These are phyloP conservation scores for Candida suzukii DNA, from an alignment of 805 yeast genomes.

Conservation along the genomic window DNA sequence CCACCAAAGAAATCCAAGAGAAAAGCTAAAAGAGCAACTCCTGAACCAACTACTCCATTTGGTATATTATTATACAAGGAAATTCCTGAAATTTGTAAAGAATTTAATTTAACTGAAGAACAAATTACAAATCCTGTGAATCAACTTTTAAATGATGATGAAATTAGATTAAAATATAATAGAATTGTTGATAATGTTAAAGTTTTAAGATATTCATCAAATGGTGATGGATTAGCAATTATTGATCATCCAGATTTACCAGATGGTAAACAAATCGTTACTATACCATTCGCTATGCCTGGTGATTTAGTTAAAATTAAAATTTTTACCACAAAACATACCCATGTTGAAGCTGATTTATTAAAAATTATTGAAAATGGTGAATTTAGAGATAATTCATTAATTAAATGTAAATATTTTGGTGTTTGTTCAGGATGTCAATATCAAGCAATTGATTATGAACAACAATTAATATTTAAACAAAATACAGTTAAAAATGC, in stretches of 20 bases:
- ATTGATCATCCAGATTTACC: constrained; percentile 51
- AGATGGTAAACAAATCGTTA: constrained; percentile 47
- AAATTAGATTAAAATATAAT: constrained; percentile 43
- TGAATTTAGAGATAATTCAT: constrained; percentile 40
- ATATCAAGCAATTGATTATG: constrained; percentile 72
- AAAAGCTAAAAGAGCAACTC: constrained; percentile 55
- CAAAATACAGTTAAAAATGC: constrained; percentile 74
- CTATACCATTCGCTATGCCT: constrained; percentile 83
- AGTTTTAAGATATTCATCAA: constrained; percentile 56
- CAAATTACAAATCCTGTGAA: constrained; percentile 61
- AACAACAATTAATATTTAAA: constrained; percentile 66
- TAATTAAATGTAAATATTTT: constrained; percentile 75
- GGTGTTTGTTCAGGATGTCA: constrained; percentile 95
- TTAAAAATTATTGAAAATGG: constrained; percentile 35
- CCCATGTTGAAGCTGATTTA: constrained; percentile 69
- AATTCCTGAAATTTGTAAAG: constrained; percentile 49
- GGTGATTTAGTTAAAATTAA: constrained; percentile 71
- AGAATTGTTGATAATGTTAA: constrained; percentile 51
- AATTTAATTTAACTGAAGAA: constrained; percentile 33
- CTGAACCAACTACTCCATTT: constrained; percentile 71
- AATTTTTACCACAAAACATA: constrained; percentile 73
- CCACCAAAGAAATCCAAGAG: constrained; percentile 26
- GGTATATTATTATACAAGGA: constrained; percentile 70
- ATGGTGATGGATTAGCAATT: constrained; percentile 83
- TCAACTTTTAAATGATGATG: constrained; percentile 53